phyloP scores from a whole-genome alignment of 2,329 filamentous ascomycete species.

The Phyllosticta paracitricarpa region DNA sequence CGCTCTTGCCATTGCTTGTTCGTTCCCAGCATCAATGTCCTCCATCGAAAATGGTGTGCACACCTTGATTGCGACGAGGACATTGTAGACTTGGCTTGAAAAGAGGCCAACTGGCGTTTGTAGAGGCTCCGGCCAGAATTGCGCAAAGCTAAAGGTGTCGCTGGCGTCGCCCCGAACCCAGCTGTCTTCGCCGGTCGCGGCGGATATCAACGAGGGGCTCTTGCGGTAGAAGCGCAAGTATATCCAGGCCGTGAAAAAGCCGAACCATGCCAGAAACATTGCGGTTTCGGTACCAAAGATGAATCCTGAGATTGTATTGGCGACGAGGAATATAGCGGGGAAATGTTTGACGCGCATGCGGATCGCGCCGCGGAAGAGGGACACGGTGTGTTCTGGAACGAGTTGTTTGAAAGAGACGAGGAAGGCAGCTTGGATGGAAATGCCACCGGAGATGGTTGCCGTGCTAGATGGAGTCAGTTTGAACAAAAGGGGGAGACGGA shows the following conservation, averaged over 20 bases:
- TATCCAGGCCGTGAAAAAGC: slow-evolving; percentile 82
- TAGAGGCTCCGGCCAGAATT: slow-evolving; percentile 81
- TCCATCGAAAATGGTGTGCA: slow-evolving; percentile 79
- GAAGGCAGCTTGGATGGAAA: slow-evolving; percentile 84
- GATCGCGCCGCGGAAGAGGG: slow-evolving; percentile 77
- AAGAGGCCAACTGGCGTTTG: slow-evolving; percentile 68
- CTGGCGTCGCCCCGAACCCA: slow-evolving; percentile 79
- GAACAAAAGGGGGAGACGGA: not conserved
- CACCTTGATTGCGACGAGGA: slow-evolving; percentile 64
- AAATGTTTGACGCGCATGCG: slow-evolving; percentile 80
- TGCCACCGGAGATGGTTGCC: slow-evolving; percentile 77
- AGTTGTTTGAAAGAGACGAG: slow-evolving; percentile 97
- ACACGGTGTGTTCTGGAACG: slow-evolving; percentile 92
- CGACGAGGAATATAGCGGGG: slow-evolving; percentile 63
- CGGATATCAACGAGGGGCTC: slow-evolving; percentile 47
- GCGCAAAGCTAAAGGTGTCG: slow-evolving; percentile 91
- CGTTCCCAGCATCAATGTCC: slow-evolving; percentile 63
- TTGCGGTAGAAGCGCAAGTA: slow-evolving; percentile 93
- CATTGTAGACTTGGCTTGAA: slow-evolving; percentile 63
- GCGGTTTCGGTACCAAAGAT: slow-evolving; percentile 63
- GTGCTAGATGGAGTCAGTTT: slow-evolving; percentile 37
- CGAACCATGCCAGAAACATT: slow-evolving; percentile 67
- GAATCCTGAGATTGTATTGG: slow-evolving; percentile 58
- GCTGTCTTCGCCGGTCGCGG: slow-evolving; percentile 41
- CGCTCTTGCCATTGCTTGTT: slow-evolving; percentile 57